These are phyloP conservation scores for Aspergillus coremiiformis DNA, from an alignment of 495 filamentous ascomycete species.

Conservation along the genomic window DNA sequence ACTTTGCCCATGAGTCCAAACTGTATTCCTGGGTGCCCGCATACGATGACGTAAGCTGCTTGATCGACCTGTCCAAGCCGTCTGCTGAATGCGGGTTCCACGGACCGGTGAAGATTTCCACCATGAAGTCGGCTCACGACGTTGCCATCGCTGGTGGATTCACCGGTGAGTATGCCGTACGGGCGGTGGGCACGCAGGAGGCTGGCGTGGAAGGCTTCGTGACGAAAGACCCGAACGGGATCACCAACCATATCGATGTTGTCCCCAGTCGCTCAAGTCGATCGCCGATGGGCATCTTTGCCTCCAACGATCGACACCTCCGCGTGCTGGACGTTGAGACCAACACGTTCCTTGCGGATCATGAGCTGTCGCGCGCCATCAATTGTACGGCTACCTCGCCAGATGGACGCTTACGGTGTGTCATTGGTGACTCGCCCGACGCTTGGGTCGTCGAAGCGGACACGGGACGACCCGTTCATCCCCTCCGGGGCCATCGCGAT, in stretches of 20 bases:
- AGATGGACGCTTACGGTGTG: conserved; percentile 68
- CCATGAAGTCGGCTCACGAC: conserved; percentile 57
- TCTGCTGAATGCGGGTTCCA: conserved; percentile 33
- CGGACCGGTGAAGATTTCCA: conserved; percentile 53
- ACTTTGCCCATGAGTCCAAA: conserved; percentile 60
- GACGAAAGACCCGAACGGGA: conserved; percentile 60
- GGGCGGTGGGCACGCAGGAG: conserved; percentile 39
- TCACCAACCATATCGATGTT: conserved; percentile 82
- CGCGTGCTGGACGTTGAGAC: conserved; percentile 67
- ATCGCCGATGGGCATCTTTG: conserved; percentile 64
- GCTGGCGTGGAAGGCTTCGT: conserved; percentile 55
- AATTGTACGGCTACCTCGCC: conserved; percentile 82
- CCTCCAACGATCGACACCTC: conserved; percentile 73
- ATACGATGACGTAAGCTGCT: conserved; percentile 33
- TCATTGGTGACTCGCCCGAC: conserved; percentile 60
- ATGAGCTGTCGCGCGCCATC: conserved; percentile 58
- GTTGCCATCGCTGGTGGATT: conserved; percentile 76
- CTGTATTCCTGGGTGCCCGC: conserved; percentile 42
- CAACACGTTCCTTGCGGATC: conserved; percentile 54
- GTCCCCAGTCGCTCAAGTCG: conserved; percentile 52
- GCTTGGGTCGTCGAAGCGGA: conserved; percentile 59
- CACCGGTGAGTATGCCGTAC: conserved; percentile 69
- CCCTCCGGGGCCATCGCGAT: conserved; percentile 65
- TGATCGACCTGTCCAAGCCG: conserved; percentile 58
- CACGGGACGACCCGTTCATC: conserved; percentile 46